Evolutionary conservation across 75 land plant species (phyloP).

Genomic region (Cupressus sempervirens): DNA sequence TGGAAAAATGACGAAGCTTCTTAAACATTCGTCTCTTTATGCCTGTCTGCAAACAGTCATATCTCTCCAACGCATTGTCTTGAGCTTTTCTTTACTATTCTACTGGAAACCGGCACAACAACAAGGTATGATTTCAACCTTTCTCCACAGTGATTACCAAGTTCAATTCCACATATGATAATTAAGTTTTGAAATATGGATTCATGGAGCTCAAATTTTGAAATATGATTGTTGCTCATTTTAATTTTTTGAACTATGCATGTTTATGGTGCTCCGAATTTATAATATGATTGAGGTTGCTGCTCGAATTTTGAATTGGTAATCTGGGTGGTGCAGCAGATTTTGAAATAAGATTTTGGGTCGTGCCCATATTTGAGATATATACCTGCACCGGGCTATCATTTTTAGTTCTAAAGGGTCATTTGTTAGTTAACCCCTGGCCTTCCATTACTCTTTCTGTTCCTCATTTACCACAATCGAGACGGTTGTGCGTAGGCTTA

Average conservation of each 20-base stretch:
- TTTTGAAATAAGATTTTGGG: background rate
- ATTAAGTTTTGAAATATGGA: background rate
- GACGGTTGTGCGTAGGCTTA: background rate
- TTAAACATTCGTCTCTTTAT: background rate
- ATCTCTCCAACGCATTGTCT: background rate
- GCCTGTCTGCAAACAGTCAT: background rate
- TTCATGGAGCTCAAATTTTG: background rate
- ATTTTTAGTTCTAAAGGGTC: background rate
- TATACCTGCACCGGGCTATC: background rate
- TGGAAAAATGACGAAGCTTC: background rate
- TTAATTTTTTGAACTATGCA: background rate
- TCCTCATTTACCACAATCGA: background rate
- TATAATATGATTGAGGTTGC: background rate
- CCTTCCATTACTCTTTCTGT: background rate
- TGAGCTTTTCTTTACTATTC: background rate
- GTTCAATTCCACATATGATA: background rate
- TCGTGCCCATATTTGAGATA: background rate
- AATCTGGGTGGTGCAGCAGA: background rate
- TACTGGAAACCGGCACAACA: background rate
- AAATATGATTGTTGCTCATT: background rate
- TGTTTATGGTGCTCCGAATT: background rate
- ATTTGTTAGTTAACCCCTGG: background rate
- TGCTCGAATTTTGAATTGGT: background rate
- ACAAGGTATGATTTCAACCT: background rate
- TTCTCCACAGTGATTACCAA: background rate